Evolutionary conservation across 75 land plant genomes (phyloP).

Genomic region (Selaginella tamariscina): DNA sequence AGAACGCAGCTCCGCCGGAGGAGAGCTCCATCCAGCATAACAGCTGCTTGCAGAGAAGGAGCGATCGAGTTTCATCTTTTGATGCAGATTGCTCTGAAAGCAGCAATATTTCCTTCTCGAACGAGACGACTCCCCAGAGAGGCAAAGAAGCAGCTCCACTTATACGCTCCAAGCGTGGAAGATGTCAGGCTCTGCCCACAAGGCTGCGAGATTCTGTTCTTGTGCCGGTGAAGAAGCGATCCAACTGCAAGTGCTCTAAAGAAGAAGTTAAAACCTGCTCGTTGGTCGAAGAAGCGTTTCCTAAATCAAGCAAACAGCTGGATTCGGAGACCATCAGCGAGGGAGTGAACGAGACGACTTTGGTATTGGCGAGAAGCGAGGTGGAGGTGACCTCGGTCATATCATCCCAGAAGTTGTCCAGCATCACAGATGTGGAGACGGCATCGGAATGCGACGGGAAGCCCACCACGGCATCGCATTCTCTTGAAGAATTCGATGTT

Average conservation of each 20-base stretch:
- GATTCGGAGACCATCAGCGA: neutral
- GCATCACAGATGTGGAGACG: neutral
- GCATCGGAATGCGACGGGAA: neutral
- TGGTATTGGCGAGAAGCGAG: neutral
- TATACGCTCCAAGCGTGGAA: constrained; percentile 59
- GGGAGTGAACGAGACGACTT: neutral
- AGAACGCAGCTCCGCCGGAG: neutral
- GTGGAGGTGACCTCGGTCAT: neutral
- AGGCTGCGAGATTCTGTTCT: constrained; percentile 68
- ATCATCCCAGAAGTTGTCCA: neutral
- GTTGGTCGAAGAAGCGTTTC: neutral
- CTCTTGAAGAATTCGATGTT: constrained; percentile 42
- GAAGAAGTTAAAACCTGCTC: neutral
- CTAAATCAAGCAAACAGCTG: neutral
- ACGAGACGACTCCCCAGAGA: neutral
- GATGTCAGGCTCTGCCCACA: constrained; percentile 66
- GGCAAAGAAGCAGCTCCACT: constrained; percentile 33
- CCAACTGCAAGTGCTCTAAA: constrained; percentile 10
- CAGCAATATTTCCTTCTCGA: neutral
- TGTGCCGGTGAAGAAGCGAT: constrained; percentile 64
- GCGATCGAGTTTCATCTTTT: neutral
- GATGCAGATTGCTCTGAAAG: neutral
- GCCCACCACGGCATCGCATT: constrained; percentile 14
- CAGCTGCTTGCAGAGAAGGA: neutral
- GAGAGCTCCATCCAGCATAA: neutral